These are phyloP conservation scores for Gonapodya prolifera DNA, from an alignment of 192 early-diverging fungal species.

Conservation along the genomic window DNA sequence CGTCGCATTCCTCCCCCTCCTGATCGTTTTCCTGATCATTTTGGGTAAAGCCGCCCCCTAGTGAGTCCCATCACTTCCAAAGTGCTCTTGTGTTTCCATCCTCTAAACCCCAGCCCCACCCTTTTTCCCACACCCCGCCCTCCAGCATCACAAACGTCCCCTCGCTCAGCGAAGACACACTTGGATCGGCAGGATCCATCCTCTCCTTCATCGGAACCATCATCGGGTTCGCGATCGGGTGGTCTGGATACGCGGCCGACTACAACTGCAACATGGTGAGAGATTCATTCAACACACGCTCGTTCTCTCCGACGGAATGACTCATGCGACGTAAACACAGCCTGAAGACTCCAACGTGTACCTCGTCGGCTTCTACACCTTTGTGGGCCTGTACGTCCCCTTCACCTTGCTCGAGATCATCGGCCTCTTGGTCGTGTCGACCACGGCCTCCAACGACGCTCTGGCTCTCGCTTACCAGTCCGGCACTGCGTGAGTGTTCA, in stretches of 20 bases:
- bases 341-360: background rate
- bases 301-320: background rate
- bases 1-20: background rate
- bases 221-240: background rate
- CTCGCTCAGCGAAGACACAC: background rate
- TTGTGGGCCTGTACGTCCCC: background rate
- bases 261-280: background rate
- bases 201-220: background rate
- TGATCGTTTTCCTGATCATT: background rate
- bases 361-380: background rate
- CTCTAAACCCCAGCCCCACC: too few species aligned
- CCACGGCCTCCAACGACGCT: background rate
- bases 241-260: background rate
- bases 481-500: too few species aligned
- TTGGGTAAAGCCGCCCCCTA: constrained; percentile 6
- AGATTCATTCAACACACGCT: too few species aligned
- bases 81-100: too few species aligned
- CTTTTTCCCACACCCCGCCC: too few species aligned
- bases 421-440: background rate
- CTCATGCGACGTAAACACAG: background rate
- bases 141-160: constrained; percentile 3
- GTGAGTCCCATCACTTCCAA: constrained; percentile 12
- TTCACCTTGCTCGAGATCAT: background rate
- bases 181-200: background rate
- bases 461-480: too few species aligned